Evolutionary conservation across 768 basidiomycete species (phyloP).

Genomic region (Boletus speciosus): DNA sequence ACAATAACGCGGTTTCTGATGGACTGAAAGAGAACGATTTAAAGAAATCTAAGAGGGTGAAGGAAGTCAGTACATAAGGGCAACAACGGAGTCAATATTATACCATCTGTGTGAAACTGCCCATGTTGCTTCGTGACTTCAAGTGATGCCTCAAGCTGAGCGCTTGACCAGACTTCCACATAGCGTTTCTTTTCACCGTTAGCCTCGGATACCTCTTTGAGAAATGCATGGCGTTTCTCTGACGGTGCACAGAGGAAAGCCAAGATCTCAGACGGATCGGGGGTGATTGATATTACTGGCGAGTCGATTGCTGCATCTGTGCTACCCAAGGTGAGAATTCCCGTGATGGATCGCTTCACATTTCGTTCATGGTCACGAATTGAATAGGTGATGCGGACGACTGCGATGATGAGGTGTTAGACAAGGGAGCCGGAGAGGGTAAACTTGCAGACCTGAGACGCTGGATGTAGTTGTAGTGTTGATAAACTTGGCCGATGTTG

Average conservation of each 20-base stretch:
- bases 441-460: slow-evolving; percentile 13
- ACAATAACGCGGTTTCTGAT: slow-evolving; percentile 37
- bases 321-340: slow-evolving; percentile 32
- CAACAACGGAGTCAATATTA: slow-evolving; percentile 13
- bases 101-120: slow-evolving; percentile 53
- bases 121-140: too few species aligned
- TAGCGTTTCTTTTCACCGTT: slow-evolving; percentile 40
- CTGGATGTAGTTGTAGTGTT: slow-evolving; percentile 10
- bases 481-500: slow-evolving; percentile 35
- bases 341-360: slow-evolving; percentile 40
- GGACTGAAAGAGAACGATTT: slow-evolving; percentile 48
- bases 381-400: slow-evolving; percentile 43
- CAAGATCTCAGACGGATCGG: slow-evolving; percentile 35
- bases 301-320: slow-evolving; percentile 10
- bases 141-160: slow-evolving; percentile 40
- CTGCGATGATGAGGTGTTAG: slow-evolving; percentile 17
- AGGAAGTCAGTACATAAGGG: not conserved
- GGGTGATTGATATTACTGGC: slow-evolving; percentile 5
- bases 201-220: slow-evolving; percentile 37
- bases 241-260: slow-evolving; percentile 25
- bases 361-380: slow-evolving; percentile 43
- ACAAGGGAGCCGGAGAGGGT: not conserved
- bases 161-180: slow-evolving; percentile 57
- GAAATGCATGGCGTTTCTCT: slow-evolving; percentile 40
- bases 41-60: slow-evolving; percentile 39